These are phyloP conservation scores for Ogataea kodamae DNA, from an alignment of 805 yeast genomes.

Conservation along the genomic window DNA sequence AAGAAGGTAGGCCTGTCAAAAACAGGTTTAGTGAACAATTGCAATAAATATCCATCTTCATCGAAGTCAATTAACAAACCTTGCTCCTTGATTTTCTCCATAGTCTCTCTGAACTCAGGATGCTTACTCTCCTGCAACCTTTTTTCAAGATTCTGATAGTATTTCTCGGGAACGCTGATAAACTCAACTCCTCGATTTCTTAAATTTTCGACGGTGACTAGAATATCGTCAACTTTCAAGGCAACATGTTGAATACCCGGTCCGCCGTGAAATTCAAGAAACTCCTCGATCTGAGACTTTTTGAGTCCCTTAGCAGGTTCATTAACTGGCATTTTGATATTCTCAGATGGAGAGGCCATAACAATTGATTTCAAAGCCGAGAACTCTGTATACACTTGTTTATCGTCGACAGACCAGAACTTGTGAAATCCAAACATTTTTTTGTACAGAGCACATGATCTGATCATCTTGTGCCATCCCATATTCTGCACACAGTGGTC, in stretches of 20 bases:
- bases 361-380: constrained; percentile 73
- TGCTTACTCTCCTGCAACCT: constrained; percentile 41
- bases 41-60: constrained; percentile 70
- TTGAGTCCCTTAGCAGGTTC: constrained; percentile 72
- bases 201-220: constrained; percentile 52
- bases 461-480: constrained; percentile 62
- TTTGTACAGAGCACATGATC: constrained; percentile 57
- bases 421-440: constrained; percentile 66
- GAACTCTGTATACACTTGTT: constrained; percentile 63
- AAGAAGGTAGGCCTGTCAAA: constrained; percentile 80
- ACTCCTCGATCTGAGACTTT: constrained; percentile 80
- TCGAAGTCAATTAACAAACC: constrained; percentile 76
- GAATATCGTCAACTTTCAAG: constrained; percentile 56
- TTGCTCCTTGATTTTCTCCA: constrained; percentile 45
- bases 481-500: constrained; percentile 85
- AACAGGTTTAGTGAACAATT: constrained; percentile 73
- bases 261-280: constrained; percentile 67
- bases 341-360: constrained; percentile 65
- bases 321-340: constrained; percentile 76
- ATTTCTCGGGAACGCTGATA: constrained; percentile 53
- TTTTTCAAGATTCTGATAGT: constrained; percentile 50
- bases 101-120: constrained; percentile 46
- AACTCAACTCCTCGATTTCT: constrained; percentile 66
- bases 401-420: constrained; percentile 84
- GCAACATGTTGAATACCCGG: constrained; percentile 89